Base-by-base conservation (phyloP, 1,139 yeast species). In the Geotrichum reessii region DNA sequence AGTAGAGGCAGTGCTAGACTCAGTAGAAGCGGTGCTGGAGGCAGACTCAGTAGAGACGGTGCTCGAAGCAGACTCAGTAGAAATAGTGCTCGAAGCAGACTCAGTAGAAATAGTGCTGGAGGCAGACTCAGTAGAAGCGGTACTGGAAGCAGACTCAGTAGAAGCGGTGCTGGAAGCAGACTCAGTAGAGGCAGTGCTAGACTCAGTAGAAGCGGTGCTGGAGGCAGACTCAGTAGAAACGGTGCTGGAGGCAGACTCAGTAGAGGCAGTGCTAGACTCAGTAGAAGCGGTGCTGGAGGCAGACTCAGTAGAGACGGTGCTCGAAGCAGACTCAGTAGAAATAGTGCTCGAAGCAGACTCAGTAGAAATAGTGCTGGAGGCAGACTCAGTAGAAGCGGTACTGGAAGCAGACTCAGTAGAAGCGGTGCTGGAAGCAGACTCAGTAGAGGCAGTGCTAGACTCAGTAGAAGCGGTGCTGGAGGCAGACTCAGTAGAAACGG, bases 341-440 rank as follows among this genome's bases (percentile, higher is more conserved):
- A 47, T 19, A 40, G 53, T 37, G 19, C 47, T 40, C 8, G 53
- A 50, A 50, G 52, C 22, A 50, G 52, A 31, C 27, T 24, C 22
- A 17, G 28, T 25, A 25, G 28, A 25, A 7, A 25, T 5, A 25
- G 28, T 25, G 28, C 28, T 31, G 5, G 53, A 51, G 27, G 53
- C 37, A 51, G 53, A 40, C 48, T 47, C 44, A 17, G 48, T 40
- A 40, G 53, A 50, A 50, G 47, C 28, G 25, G 53, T 40, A 12
- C 48, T 51, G 17, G 53, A 51, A 22, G 53, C 37, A 51, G 53
- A 40, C 48, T 47, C 44, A 17, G 48, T 40, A 40, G 47, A 24
- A 27, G 53, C 21, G 28, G 60, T 31, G 12, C 40, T 31, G 12
- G 40, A 31, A 14, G n/a, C 28, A 25, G 28, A 25, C 28, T 25